phyloP scores from a whole-genome alignment of 345 rosid species.

The Diplotaxis tenuifolia region DNA sequence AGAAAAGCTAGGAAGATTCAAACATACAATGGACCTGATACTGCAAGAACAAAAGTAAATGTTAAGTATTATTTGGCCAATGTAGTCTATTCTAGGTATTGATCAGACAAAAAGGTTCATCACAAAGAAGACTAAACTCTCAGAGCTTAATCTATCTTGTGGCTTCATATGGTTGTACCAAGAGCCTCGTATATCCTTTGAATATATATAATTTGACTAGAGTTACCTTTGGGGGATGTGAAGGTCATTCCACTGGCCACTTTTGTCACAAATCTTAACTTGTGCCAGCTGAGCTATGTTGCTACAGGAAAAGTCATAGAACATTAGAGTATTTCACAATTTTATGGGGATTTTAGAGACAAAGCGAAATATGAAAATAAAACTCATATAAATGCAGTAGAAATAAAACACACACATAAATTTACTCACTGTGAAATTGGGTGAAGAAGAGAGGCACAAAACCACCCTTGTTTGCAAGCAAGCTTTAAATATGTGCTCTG shows the following conservation, averaged over 20 bases:
- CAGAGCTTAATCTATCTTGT: neutral
- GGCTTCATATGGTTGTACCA: neutral
- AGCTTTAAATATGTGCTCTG: conserved; percentile 83
- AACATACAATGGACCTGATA: conserved; percentile 83
- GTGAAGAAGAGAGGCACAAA: conserved; percentile 62
- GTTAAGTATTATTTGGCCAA: neutral
- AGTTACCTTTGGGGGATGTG: conserved; percentile 47
- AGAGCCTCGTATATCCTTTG: too few relatives aligned
- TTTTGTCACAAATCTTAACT: conserved; percentile 60
- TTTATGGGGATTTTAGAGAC: neutral
- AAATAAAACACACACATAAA: neutral
- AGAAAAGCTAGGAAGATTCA: conserved; percentile 92
- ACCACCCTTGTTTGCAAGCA: conserved; percentile 92
- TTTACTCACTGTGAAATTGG: conserved; percentile 62
- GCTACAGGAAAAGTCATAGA: conserved; percentile 39
- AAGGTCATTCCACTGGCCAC: conserved; percentile 67
- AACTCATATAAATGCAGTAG: neutral
- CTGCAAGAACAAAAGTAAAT: conserved; percentile 36
- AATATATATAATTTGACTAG: neutral
- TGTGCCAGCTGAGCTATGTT: conserved; percentile 74
- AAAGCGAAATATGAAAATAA: neutral
- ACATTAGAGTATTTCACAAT: neutral
- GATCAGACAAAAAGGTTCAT: neutral
- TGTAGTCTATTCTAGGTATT: neutral
- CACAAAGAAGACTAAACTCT: neutral